These are phyloP conservation scores for Chrysoporthe cubensis DNA, from an alignment of 2,329 filamentous ascomycete genomes.

Conservation along the genomic window DNA sequence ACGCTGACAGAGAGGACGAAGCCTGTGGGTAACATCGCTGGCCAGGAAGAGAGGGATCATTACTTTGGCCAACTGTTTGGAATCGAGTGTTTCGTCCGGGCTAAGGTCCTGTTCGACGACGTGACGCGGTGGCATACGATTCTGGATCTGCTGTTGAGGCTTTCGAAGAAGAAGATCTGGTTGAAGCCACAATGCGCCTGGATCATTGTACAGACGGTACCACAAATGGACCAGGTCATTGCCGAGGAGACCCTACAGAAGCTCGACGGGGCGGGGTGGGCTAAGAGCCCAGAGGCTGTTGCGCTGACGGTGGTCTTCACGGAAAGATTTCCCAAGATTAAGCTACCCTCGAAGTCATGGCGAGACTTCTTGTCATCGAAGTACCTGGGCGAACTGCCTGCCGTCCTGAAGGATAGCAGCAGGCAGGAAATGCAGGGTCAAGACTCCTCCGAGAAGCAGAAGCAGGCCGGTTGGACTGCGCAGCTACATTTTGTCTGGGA, in stretches of 20 bases:
- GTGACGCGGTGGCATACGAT: constrained; percentile 66
- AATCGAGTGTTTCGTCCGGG: constrained; percentile 82
- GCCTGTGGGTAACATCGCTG: constrained; percentile 55
- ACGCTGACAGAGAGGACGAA: constrained; percentile 61
- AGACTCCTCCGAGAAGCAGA: constrained; percentile 42
- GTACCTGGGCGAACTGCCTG: constrained; percentile 70
- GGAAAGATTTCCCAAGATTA: constrained; percentile 65
- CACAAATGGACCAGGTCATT: constrained; percentile 61
- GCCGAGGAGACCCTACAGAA: constrained; percentile 65
- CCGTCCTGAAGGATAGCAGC: constrained; percentile 77
- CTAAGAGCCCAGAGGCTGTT: constrained; percentile 84
- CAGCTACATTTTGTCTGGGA: constrained; percentile 90
- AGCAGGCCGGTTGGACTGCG: constrained; percentile 71
- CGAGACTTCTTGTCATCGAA: constrained; percentile 73
- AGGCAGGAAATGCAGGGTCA: constrained; percentile 52
- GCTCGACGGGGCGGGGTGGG: constrained; percentile 67
- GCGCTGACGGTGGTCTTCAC: constrained; percentile 81
- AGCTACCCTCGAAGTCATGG: constrained; percentile 74
- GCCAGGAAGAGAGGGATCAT: constrained; percentile 83
- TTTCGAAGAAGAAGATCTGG: constrained; percentile 85
- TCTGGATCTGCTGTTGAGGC: constrained; percentile 72
- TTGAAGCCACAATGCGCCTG: constrained; percentile 85
- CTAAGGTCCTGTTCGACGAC: constrained; percentile 69
- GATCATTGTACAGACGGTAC: constrained; percentile 75
- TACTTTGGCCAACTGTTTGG: constrained; percentile 87